phyloP scores from a whole-genome alignment of 805 yeast species.

The Torulaspora franciscae region DNA sequence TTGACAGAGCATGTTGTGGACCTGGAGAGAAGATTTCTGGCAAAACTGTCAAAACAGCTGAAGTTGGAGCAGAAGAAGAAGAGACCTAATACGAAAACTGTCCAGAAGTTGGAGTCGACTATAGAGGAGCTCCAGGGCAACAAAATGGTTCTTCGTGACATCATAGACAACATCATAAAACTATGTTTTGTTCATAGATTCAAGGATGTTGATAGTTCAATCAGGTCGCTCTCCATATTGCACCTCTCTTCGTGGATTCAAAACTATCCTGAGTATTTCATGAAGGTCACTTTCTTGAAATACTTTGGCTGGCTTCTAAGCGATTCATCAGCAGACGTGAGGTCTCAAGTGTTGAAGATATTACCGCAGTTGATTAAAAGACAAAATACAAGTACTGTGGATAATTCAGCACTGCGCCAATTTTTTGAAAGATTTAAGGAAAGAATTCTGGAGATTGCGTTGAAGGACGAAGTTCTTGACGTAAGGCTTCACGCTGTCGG shows the following conservation, averaged over 20 bases:
- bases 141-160: slow-evolving; percentile 49
- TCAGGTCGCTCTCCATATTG: slow-evolving; percentile 64
- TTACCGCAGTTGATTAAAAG: slow-evolving; percentile 46
- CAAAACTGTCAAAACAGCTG: slow-evolving; percentile 39
- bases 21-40: slow-evolving; percentile 35
- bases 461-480: slow-evolving; percentile 49
- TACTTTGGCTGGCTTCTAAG: slow-evolving; percentile 82
- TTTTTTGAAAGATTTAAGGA: slow-evolving; percentile 70
- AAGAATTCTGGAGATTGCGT: slow-evolving; percentile 60
- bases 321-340: slow-evolving; percentile 58
- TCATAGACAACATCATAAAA: slow-evolving; percentile 60
- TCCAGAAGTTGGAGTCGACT: slow-evolving; percentile 44
- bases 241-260: slow-evolving; percentile 68
- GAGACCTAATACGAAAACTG: slow-evolving; percentile 39
- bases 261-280: slow-evolving; percentile 63
- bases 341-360: slow-evolving; percentile 58
- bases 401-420: slow-evolving; percentile 61
- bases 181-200: slow-evolving; percentile 70
- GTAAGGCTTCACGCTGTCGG: slow-evolving; percentile 50
- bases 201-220: slow-evolving; percentile 68
- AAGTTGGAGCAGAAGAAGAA: slow-evolving; percentile 37
- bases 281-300: slow-evolving; percentile 63
- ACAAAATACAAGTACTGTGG: slow-evolving; percentile 37
- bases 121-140: slow-evolving; percentile 43
- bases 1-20: slow-evolving; percentile 48